Base-by-base conservation (phyloP, 179 eudicot species). In the Gypsophila paniculata region DNA sequence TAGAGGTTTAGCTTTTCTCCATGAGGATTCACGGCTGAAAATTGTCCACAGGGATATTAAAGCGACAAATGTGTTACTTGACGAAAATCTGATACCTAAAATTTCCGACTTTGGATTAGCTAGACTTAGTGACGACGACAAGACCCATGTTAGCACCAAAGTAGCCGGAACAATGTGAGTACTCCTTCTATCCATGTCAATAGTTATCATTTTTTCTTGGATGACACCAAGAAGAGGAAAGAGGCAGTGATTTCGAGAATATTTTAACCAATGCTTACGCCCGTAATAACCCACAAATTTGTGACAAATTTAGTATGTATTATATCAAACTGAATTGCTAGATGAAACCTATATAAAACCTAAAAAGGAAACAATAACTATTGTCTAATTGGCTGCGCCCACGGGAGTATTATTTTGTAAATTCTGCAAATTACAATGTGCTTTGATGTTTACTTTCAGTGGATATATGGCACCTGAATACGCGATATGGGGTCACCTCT, bases 41-140 rank as follows among this genome's bases (percentile, higher is more conserved):
- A 85, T 90, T 70, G 89, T 90, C 49, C 96, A 90, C 68, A 77
- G 96, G 75, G 92, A 90, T 77, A 88, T 90, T 49, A 89, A 89
- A 85, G 84, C 91, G 55, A 84, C 90, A 61, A 89, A 89, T 63
- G 83, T 89, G 49, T 82, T 90, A 34, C 89, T 90, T 44, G 96
- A 90, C 76, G 68, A 61, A 71, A 72, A 86, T 61, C 71, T 90
- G 59, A 84, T 75, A 61, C 89, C 96, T 1, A 90, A 88, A 72
- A 88, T 90, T 53, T 90, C 93, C 0, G 96, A 88, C 62, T 90
- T 90, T 71, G 96, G 93, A 71, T 80, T 90, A 80, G 96, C 96
- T 53, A 80, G 82, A 75, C 92, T 90, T 66, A 80, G 78, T 63
- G 91, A 89, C 36, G 89, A 88, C 19, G 92, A 82, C 36, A 85